These are phyloP conservation scores for Heteromeles arbutifolia DNA, from an alignment of 306 rosid species.

Conservation along the genomic window DNA sequence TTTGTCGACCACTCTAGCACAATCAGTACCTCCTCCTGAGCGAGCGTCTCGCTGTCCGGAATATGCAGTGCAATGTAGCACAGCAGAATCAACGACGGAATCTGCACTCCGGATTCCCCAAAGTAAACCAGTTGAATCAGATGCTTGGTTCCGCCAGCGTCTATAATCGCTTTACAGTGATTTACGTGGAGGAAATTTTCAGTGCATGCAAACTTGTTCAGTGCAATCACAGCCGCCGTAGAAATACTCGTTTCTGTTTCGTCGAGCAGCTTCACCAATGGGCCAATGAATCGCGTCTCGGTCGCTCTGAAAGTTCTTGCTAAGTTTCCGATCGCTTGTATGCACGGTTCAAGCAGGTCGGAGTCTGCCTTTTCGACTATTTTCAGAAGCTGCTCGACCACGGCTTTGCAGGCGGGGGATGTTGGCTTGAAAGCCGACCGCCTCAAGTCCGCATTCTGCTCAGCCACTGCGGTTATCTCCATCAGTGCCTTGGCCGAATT, in stretches of 20 bases:
- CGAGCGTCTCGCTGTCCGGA: slow-evolving; percentile 66
- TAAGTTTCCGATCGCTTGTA: slow-evolving; percentile 51
- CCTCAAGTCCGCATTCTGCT: slow-evolving; percentile 48
- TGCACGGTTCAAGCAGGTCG: slow-evolving; percentile 44
- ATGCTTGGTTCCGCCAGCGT: slow-evolving; percentile 62
- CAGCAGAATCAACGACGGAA: slow-evolving; percentile 47
- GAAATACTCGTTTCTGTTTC: slow-evolving; percentile 45
- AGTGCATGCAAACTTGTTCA: slow-evolving; percentile 53
- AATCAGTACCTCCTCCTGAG: slow-evolving; percentile 65
- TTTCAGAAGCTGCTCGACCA: slow-evolving; percentile 47
- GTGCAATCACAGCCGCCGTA: slow-evolving; percentile 44
- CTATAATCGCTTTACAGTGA: slow-evolving; percentile 73
- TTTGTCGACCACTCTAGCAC: slow-evolving; percentile 74
- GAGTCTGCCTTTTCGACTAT: slow-evolving; percentile 29
- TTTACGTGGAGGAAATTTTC: slow-evolving; percentile 62
- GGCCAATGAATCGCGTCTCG: slow-evolving; percentile 48
- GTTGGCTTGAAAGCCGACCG: slow-evolving; percentile 76
- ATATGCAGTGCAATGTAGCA: slow-evolving; percentile 58
- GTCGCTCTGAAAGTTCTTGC: slow-evolving; percentile 75
- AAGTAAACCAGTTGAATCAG: slow-evolving; percentile 61
- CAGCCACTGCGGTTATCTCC: slow-evolving; percentile 67
- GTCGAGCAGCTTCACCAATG: slow-evolving; percentile 58
- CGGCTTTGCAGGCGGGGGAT: slow-evolving; percentile 68
- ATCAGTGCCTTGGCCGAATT: slow-evolving; percentile 56
- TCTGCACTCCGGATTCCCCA: slow-evolving; percentile 56